Base-by-base conservation (phyloP, 805 yeast genomes). In the Candida hispaniensis region DNA sequence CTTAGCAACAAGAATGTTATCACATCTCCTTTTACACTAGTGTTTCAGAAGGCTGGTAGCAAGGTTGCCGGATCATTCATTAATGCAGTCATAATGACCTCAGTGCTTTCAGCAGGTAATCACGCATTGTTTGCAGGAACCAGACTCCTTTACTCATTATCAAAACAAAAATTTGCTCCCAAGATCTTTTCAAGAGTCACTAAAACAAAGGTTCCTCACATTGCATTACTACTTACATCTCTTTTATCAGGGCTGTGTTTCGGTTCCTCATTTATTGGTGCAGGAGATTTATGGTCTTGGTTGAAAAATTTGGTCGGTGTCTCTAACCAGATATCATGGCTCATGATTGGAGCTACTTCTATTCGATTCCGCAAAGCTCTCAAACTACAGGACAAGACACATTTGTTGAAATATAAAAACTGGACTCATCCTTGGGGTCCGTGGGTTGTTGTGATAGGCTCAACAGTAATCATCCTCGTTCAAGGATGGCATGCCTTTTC, bases 121-220 rank as follows among this genome's bases (percentile, higher is more conserved):
- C 67, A 75, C 28, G 73, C 79, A 7, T 67, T 75, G 24, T 76
- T 69, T 52, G 69, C 75, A 44, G 79, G 78, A 2, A 67, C 79
- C 4, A 62, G 83, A 50, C 63, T 79, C 3, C 56, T 76, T 16
- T 74, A 73, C 42, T 67, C 72, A 17, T 63, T 75, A 54, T 71
- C 79, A 2, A 54, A 60, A 26, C 73, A 70, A 41, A 75, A 78
- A 1, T 61, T 63, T 38, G 80, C 77, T 0, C 80, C 79, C 16
- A 55, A 56, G 47, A 44, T 69, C 28, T 61, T 76, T 39, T 56
- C 61, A 3, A 54, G 40, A 60, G 63, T 34, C 60, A 69, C 50
- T 59, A 62, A 44, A 51, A 56, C 43, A 71, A 76, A 47, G 61
- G 70, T 38, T 69, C 83, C 29, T 59, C 63, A 47, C 60, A 63